Conservation (phyloP, 257 asterid genomes). For the Agastache rugosa region DNA sequence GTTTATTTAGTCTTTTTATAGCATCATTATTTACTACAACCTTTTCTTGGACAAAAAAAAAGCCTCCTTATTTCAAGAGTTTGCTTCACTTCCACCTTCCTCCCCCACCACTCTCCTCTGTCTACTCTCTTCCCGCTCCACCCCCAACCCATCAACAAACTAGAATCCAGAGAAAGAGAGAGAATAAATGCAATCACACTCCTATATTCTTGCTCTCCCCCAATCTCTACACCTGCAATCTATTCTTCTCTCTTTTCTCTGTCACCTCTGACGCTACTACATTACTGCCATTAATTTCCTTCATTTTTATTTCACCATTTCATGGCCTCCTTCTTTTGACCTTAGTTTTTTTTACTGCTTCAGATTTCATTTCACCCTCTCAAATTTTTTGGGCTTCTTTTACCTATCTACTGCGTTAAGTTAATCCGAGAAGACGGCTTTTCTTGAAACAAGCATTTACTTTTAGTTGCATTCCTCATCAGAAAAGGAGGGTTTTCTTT, state of each 20-base stretch:
- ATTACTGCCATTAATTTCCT: slow-evolving; percentile 31
- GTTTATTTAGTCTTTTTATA: slow-evolving; percentile 37
- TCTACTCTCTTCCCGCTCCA: slow-evolving; percentile 37
- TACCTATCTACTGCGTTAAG: background rate
- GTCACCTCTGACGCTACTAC: slow-evolving; percentile 34
- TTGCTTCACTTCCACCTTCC: slow-evolving; percentile 31
- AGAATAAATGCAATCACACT: slow-evolving; percentile 16
- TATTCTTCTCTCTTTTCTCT: slow-evolving; percentile 31
- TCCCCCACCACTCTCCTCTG: slow-evolving; percentile 34
- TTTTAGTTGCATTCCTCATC: background rate
- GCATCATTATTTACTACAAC: slow-evolving; percentile 8
- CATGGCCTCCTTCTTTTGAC: slow-evolving; percentile 14
- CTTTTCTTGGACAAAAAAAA: slow-evolving; percentile 25
- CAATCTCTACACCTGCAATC: slow-evolving; percentile 36
- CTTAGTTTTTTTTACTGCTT: slow-evolving; percentile 32
- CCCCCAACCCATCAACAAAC: background rate
- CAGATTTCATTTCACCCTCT: slow-evolving; percentile 11
- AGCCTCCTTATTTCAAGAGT: slow-evolving; percentile 34
- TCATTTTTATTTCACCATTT: slow-evolving; percentile 23
- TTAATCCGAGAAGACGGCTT: background rate
- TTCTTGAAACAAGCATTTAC: background rate
- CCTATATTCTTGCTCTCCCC: slow-evolving; percentile 27
- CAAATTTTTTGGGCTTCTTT: background rate
- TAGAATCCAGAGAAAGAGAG: background rate
- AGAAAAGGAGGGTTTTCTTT: background rate